Evolutionary conservation across 176 grass and related monocot genomes (phyloP).

Genomic region (Cymbopogon citratus): DNA sequence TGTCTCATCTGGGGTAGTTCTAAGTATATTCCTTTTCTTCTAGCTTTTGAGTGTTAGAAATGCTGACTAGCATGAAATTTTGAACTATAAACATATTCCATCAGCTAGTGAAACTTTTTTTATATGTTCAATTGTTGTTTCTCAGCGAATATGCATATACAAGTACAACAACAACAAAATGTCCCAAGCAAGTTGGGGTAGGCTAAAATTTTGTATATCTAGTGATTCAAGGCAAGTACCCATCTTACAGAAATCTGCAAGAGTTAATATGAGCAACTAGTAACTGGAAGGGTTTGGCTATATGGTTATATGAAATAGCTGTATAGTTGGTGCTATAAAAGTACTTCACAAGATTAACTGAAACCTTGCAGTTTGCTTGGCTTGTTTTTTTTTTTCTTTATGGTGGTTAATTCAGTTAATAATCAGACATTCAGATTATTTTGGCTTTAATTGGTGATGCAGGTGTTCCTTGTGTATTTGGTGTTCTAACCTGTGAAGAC

Average conservation of each 20-base stretch:
- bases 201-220: background rate
- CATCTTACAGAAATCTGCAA: background rate
- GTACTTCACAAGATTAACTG: background rate
- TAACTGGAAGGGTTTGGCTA: background rate
- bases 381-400: background rate
- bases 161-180: background rate
- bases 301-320: background rate
- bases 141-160: background rate
- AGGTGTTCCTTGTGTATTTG: slow-evolving; percentile 88
- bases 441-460: slow-evolving; percentile 19
- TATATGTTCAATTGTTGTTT: background rate
- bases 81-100: background rate
- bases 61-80: background rate
- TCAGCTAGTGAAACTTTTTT: background rate
- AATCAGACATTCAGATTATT: slow-evolving; percentile 18
- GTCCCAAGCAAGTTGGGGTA: background rate
- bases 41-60: background rate
- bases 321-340: background rate
- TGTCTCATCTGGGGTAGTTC: background rate
- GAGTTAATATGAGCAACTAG: background rate
- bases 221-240: background rate
- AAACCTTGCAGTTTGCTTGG: background rate
- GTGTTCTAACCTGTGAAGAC: slow-evolving; percentile 96
- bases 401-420: slow-evolving; percentile 6
- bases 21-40: background rate